Evolutionary conservation across 441 rosid species (phyloP).

Genomic region (Gossypium gossypioides): DNA sequence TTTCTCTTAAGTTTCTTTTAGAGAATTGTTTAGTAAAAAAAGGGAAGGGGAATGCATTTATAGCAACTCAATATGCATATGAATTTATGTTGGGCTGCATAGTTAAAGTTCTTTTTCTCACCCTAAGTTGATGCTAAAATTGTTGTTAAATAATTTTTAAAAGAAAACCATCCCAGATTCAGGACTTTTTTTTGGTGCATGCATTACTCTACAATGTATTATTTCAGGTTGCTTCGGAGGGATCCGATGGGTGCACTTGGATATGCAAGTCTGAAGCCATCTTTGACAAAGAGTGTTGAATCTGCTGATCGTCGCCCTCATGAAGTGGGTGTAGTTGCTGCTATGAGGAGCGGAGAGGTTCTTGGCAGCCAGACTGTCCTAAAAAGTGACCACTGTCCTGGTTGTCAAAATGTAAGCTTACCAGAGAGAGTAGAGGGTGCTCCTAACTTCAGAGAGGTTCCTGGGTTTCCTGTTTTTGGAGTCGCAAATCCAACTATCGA

Average conservation of each 20-base stretch:
- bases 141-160: background rate
- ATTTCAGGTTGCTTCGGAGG: constrained; percentile 80
- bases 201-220: constrained; percentile 1
- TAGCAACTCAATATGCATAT: background rate
- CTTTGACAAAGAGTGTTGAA: constrained; percentile 68
- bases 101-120: background rate
- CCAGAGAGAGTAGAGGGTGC: constrained; percentile 98
- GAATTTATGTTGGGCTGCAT: background rate
- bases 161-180: background rate
- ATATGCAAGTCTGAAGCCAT: constrained; percentile 65
- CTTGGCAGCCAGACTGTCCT: constrained; percentile 96
- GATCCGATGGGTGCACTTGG: constrained; percentile 99
- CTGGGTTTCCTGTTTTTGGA: constrained; percentile 97
- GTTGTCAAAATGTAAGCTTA: constrained; percentile 70
- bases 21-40: background rate
- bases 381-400: constrained; percentile 98
- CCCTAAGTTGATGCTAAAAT: constrained; percentile 5
- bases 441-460: constrained; percentile 97
- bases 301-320: constrained; percentile 83
- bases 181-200: background rate
- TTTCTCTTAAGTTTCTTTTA: background rate
- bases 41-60: background rate
- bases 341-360: constrained; percentile 85
- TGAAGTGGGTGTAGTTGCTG: constrained; percentile 91
- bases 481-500: constrained; percentile 96